These are phyloP conservation scores for Pleurotus djamor DNA, from an alignment of 768 basidiomycete genomes.

Conservation along the genomic window DNA sequence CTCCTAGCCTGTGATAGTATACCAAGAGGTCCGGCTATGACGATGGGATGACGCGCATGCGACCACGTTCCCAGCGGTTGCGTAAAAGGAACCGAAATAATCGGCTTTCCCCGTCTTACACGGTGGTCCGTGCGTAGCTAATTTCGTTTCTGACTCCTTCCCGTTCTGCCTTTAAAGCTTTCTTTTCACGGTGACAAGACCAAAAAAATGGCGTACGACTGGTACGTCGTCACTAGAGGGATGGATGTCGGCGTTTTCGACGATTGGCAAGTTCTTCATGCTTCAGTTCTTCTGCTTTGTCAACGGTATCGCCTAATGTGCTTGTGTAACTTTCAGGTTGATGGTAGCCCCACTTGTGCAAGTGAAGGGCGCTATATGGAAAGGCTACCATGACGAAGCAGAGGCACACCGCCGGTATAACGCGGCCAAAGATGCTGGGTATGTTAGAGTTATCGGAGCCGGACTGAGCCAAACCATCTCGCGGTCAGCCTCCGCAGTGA, in stretches of 20 bases:
- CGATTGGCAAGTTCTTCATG: conserved; percentile 27
- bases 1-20: no score
- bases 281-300: not conserved
- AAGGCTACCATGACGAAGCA: conserved; percentile 39
- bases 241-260: conserved; percentile 34
- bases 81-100: not conserved
- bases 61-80: no score
- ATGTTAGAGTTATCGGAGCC: conserved; percentile 13
- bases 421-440: conserved; percentile 18
- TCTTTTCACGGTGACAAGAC: not conserved
- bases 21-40: no score
- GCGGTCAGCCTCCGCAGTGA: not conserved
- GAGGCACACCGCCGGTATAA: conserved; percentile 34
- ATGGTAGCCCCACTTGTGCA: conserved; percentile 41
- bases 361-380: conserved; percentile 37
- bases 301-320: not conserved
- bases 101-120: not conserved
- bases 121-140: not conserved
- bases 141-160: not conserved
- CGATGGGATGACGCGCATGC: no score
- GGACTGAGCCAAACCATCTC: not conserved
- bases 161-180: not conserved
- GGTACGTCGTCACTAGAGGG: conserved; percentile 40
- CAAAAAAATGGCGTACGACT: conserved; percentile 30
- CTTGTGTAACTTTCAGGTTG: conserved; percentile 34